These are phyloP conservation scores for Arctium minus DNA, from an alignment of 129 eudicot species.

Conservation along the genomic window DNA sequence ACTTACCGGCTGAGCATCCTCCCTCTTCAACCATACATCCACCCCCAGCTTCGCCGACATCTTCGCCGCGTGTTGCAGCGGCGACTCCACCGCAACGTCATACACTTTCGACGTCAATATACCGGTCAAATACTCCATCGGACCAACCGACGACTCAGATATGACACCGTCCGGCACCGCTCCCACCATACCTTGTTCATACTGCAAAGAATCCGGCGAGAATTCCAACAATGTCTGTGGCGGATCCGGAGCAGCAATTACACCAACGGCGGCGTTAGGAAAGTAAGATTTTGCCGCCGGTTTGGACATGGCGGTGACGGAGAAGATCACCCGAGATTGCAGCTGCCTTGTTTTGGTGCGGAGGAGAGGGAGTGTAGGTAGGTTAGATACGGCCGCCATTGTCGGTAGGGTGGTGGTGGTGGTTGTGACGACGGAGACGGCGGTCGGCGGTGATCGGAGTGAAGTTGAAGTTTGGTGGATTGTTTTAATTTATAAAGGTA, in stretches of 20 bases:
- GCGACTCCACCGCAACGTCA: conserved; percentile 59
- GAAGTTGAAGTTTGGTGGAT: not conserved
- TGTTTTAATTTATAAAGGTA: not conserved
- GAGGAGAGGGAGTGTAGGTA: not conserved
- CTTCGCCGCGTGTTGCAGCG: conserved; percentile 58
- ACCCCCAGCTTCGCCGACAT: conserved; percentile 54
- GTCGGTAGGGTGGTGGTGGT: not conserved
- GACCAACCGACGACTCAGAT: conserved; percentile 18
- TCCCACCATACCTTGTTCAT: conserved; percentile 34
- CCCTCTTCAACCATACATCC: conserved; percentile 72
- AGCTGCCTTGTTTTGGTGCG: not conserved
- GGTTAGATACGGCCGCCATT: conserved; percentile 11
- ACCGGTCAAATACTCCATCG: conserved; percentile 49
- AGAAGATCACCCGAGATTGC: not conserved
- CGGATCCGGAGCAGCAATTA: not conserved
- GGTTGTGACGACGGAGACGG: not conserved
- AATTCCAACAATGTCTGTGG: conserved; percentile 25
- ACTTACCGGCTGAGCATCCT: conserved; percentile 75
- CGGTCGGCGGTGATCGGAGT: not conserved
- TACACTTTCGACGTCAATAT: conserved; percentile 38
- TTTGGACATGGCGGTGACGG: conserved; percentile 26
- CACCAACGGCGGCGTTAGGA: not conserved
- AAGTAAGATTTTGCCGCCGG: conserved; percentile 8
- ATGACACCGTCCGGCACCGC: conserved; percentile 27
- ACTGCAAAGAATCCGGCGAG: conserved; percentile 35